phyloP scores from a whole-genome alignment of 2,329 filamentous ascomycete species.

The Fusarium pseudograminearum region DNA sequence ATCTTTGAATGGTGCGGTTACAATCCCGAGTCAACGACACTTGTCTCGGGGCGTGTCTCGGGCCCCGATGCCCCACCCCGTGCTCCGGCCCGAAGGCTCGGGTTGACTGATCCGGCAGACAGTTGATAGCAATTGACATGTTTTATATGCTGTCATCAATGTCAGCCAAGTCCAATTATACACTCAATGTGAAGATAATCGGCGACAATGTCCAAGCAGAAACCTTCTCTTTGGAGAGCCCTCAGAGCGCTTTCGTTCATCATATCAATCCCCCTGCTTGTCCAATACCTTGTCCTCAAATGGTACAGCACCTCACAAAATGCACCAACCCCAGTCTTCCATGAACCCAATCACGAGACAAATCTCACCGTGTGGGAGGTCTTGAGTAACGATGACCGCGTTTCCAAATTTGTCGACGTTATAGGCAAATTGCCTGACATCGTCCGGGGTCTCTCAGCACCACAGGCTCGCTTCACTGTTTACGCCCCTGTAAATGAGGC shows the following conservation, averaged over 20 bases:
- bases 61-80: slow-evolving; percentile 10
- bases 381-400: slow-evolving; percentile 5
- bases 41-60: slow-evolving; percentile 6
- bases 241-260: slow-evolving; percentile 5
- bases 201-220: background rate
- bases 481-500: slow-evolving; percentile 15
- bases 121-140: background rate
- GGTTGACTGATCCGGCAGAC: background rate
- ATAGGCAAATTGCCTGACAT: slow-evolving; percentile 5
- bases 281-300: background rate
- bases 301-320: background rate
- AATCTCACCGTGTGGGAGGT: slow-evolving; percentile 9
- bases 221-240: background rate
- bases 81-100: background rate
- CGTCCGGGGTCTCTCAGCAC: slow-evolving; percentile 1
- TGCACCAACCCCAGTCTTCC: background rate
- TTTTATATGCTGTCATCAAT: background rate
- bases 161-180: background rate
- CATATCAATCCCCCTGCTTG: background rate
- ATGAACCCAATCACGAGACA: background rate
- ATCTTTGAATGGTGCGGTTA: background rate
- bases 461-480: slow-evolving; percentile 7
- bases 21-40: background rate
- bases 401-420: slow-evolving; percentile 7
- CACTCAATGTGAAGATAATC: background rate